Base-by-base conservation (phyloP, 2,329 filamentous ascomycete genomes). In the Epichloe typhina region DNA sequence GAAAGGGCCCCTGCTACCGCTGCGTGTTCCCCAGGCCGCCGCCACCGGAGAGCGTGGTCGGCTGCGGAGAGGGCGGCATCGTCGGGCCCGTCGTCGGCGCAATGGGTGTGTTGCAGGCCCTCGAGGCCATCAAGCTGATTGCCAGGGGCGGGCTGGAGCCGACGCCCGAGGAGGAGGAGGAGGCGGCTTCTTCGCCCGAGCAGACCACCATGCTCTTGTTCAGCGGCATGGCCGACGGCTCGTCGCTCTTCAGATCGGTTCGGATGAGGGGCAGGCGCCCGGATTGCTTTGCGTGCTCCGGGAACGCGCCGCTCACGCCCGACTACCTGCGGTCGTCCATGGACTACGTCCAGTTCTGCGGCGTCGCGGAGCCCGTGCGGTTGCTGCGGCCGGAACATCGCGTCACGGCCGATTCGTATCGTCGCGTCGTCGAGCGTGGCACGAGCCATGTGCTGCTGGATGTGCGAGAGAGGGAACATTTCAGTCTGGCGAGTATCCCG, bases 21-120 rank as follows among this genome's bases (percentile, higher is more conserved):
- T 98, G 93, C 62, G 79, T 97, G 12, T 98, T 95, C 59, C 90
- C 89, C 0, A 84, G 77, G 38, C 90, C 93, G 0, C 90, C 93
- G 0, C 89, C 91, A 0, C 79, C 87, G 0, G 86, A 86, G 41
- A 88, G 80, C 51, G 84, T 96, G 1, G 75, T 88, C 1, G 88
- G 84, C 53, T 98, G 93, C 61, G 88, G 90, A 40, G 93, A 98
- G 64, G 91, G 90, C 9, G 93, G 93, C 0, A 89, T 98, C 8
- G 61, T 98, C 1, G 93, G 93, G 0, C 90, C 93, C 0, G 89
- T 96, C 0, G 93, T 98, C 0, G 93, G 93, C 0, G 76, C 82
- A 0, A 96, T 98, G 88, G 93, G 93, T 7, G 83, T 95, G 0
- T 69, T 97, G 51, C 93, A 97, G 69, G 91, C 93, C 0, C 72